phyloP scores from a whole-genome alignment of 257 asterid genomes.

The Solanum lycopersicoides region DNA sequence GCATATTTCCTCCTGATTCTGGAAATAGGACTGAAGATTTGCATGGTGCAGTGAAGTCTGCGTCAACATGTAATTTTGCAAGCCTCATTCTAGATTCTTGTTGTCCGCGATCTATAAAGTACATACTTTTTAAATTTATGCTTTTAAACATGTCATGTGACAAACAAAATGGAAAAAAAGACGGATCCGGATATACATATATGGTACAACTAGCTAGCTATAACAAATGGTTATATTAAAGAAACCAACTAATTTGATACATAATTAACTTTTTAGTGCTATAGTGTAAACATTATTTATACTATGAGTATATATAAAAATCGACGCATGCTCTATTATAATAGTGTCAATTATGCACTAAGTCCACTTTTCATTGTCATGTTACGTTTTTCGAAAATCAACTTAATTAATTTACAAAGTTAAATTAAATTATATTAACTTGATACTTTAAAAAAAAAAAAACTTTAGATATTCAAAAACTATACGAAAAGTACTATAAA shows the following conservation, averaged over 20 bases:
- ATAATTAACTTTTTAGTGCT: not conserved
- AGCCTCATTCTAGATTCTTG: not conserved
- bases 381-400: no score
- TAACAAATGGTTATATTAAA: not conserved
- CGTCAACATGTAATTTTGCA: constrained; percentile 9
- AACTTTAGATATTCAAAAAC: not conserved
- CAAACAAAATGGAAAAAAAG: not conserved
- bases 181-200: not conserved
- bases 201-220: not conserved
- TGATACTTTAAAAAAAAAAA: no score
- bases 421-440: no score
- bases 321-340: not conserved
- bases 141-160: not conserved
- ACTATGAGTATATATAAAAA: not conserved
- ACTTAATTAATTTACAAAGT: no score
- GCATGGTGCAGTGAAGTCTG: constrained; percentile 11
- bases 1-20: constrained; percentile 25
- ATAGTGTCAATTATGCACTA: not conserved
- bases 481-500: not conserved
- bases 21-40: constrained; percentile 18
- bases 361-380: not conserved
- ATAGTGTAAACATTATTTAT: not conserved
- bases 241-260: not conserved
- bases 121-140: not conserved
- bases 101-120: not conserved